Evolutionary conservation across 148 eudicot species (phyloP).

Genomic region (Dianthus caryophyllus): DNA sequence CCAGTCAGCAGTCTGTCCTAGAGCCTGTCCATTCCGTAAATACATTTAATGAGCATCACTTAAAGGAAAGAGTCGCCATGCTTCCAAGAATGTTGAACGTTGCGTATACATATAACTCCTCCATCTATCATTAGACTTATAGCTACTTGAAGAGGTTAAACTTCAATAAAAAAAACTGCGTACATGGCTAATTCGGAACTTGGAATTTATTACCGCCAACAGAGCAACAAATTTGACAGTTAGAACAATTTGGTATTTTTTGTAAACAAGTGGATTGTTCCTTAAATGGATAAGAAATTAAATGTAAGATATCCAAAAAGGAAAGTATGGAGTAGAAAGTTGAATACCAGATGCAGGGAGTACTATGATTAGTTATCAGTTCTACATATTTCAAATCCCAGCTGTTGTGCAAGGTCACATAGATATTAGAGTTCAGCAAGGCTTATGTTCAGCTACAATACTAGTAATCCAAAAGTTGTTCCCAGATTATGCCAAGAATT

Average conservation of each 20-base stretch:
- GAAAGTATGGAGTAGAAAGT: too few relatives aligned
- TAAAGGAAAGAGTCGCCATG: background rate
- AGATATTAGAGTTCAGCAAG: background rate
- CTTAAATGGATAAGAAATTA: too few relatives aligned
- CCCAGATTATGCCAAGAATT: background rate
- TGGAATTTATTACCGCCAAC: too few relatives aligned
- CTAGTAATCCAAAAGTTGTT: background rate
- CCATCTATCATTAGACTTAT: background rate
- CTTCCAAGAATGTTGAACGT: background rate
- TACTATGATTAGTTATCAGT: background rate
- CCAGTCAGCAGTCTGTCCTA: constrained; percentile 95
- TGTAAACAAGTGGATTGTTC: too few relatives aligned
- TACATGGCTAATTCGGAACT: too few relatives aligned
- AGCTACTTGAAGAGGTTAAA: too few relatives aligned
- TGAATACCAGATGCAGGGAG: too few relatives aligned
- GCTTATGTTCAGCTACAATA: background rate
- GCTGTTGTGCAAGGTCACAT: background rate
- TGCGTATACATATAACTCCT: background rate
- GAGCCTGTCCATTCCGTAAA: constrained; percentile 51
- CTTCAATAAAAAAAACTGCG: too few relatives aligned
- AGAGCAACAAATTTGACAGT: too few relatives aligned
- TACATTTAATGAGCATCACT: background rate
- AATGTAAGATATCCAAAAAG: too few relatives aligned
- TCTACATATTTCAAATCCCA: background rate
- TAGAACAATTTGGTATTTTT: too few relatives aligned